Evolutionary conservation across 306 rosid genomes (phyloP), one percentile per base, ranked within the genome.

Genomic region (Ammopiptanthus mongolicus): DNA sequence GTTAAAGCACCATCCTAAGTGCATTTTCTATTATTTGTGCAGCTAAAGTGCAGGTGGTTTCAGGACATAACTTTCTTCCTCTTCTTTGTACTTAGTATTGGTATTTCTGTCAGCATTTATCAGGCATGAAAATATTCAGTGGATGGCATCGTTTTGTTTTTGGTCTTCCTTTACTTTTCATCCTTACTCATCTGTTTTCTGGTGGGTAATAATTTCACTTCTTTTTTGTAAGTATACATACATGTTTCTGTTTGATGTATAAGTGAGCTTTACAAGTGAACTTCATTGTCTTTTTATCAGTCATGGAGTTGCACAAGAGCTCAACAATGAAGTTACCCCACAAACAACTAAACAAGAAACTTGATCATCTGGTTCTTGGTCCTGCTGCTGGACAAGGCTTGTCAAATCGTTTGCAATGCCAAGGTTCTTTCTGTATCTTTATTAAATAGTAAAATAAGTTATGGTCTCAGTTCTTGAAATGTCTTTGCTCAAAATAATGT

Each of bases 371-470:
- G 59, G 83, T 90, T 81, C 87, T 95, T 59, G 99, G 99, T 46
- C 95, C 93, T 70, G 91, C 96, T 79, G 89, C 97, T 69, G 99
- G 99, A 28, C 93, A 88, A 85, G 97, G 99, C 89, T 68, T 85
- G 71, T 42, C 92, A 44, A 88, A 84, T 75, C 97, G 97, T 18
- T 84, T 95, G 80, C 97, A 95, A 67, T 92, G 97, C 88, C 84
- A 87, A 84, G 93, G 96, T 90, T 70, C 63, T 56, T 74, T 53
- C 64, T 53, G 58, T 79, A 82, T 19, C 69, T 57, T 50, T 64
- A 52, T 73, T 8, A 37, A 58, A 18, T 62, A 17, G 33, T 14
- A 47, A 55, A 74, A 74, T 81, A n/a, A 47, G 15, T 61, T 28
- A 39, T 47, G 37, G 47, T 44, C 60, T 29, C 11, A 37, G 18